phyloP scores from a whole-genome alignment of 164 flowering plant species.

The Vitis rupestris region DNA sequence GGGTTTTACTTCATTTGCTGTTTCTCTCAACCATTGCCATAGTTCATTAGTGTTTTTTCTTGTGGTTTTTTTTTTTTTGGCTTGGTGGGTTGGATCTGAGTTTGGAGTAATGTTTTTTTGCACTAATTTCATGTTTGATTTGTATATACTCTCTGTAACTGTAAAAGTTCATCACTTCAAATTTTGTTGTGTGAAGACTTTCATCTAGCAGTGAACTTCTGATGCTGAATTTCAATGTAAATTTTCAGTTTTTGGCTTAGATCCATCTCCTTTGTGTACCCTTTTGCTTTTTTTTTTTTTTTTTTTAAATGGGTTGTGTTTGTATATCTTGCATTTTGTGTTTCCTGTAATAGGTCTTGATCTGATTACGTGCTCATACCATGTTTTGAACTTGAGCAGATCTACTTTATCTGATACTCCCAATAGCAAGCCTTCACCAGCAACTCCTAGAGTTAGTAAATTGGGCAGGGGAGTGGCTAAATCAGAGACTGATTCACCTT shows the following conservation, averaged over 20 bases:
- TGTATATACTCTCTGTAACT: background rate
- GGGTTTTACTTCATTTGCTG: background rate
- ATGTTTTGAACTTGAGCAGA: constrained; percentile 41
- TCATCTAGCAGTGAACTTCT: no score
- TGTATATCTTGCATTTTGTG: constrained; percentile 7
- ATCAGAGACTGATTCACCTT: constrained; percentile 61
- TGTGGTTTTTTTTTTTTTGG: background rate
- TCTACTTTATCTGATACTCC: constrained; percentile 61
- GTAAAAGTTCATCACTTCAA: no score
- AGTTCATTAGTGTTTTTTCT: background rate
- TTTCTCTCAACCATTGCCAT: constrained; percentile 1
- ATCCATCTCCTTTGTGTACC: background rate
- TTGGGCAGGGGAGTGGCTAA: constrained; percentile 45
- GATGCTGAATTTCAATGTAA: no score
- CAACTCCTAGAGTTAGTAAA: constrained; percentile 64
- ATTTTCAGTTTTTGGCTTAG: background rate
- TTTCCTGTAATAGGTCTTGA: background rate
- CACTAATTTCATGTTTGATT: background rate
- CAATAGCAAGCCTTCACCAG: constrained; percentile 57
- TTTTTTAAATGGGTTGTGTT: background rate
- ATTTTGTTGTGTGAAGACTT: no score
- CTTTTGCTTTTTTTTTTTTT: background rate
- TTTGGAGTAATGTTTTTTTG: background rate
- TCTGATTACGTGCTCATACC: constrained; percentile 10
- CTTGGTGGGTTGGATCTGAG: constrained; percentile 16